Conservation (phyloP, 202 grass and related monocot species). For the Cymbopogon flexuosus region DNA sequence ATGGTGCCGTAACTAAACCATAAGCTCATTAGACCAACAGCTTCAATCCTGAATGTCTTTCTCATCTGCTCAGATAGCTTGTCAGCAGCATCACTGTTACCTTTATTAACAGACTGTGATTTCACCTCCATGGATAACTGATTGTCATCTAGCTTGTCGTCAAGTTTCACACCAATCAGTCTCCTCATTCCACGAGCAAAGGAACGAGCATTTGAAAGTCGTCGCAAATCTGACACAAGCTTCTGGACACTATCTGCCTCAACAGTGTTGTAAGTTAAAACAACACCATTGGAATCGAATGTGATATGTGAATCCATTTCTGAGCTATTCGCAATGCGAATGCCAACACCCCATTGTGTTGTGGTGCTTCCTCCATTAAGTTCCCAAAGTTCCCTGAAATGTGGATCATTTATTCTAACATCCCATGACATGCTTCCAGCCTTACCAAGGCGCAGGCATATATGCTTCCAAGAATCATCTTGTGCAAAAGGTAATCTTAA, state of each 20-base stretch:
- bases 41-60: slow-evolving; percentile 95
- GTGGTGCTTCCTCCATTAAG: slow-evolving; percentile 62
- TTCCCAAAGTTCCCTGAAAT: slow-evolving; percentile 90
- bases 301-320: slow-evolving; percentile 91
- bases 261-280: slow-evolving; percentile 75
- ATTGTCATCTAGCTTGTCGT: slow-evolving; percentile 61
- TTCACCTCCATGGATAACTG: slow-evolving; percentile 40
- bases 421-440: slow-evolving; percentile 98
- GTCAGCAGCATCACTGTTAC: slow-evolving; percentile 50
- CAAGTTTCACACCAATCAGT: slow-evolving; percentile 65
- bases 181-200: slow-evolving; percentile 84
- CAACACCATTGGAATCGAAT: slow-evolving; percentile 79
- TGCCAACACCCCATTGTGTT: slow-evolving; percentile 69
- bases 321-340: slow-evolving; percentile 86
- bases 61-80: slow-evolving; percentile 84
- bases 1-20: slow-evolving; percentile 94
- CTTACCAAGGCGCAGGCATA: slow-evolving; percentile 89
- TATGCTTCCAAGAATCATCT: slow-evolving; percentile 95
- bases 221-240: slow-evolving; percentile 70
- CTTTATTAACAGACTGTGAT: slow-evolving; percentile 47
- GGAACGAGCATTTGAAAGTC: slow-evolving; percentile 72
- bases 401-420: slow-evolving; percentile 83
- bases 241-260: slow-evolving; percentile 70
- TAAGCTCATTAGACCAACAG: slow-evolving; percentile 89
- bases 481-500: slow-evolving; percentile 73